Evolutionary conservation across 805 yeast genomes (phyloP).

Genomic region (Vanderwaltozyma tropicalis): DNA sequence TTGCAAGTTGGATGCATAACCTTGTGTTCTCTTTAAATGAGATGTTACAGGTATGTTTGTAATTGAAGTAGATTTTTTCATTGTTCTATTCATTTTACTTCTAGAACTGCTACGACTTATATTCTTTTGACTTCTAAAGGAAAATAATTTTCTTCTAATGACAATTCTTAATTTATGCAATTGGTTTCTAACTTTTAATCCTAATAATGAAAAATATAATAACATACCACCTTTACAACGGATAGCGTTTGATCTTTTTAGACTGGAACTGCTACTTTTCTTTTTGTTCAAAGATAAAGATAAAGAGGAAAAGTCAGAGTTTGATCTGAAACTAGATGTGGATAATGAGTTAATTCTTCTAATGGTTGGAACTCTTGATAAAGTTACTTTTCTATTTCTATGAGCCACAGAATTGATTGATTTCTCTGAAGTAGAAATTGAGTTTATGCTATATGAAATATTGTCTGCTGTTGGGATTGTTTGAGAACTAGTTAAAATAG

Average conservation of each 20-base stretch:
- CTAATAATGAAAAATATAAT: constrained; percentile 22
- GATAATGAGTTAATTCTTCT: constrained; percentile 7
- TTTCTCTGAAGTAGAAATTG: constrained; percentile 5
- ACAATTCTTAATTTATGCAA: constrained; percentile 22
- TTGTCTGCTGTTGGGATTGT: constrained; percentile 25
- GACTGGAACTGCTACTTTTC: constrained; percentile 2
- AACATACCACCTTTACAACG: constrained; percentile 32
- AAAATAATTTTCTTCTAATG: constrained; percentile 16
- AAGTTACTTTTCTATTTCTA: not conserved
- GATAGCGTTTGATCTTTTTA: constrained; percentile 27
- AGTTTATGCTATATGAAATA: constrained; percentile 20
- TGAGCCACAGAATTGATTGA: not conserved
- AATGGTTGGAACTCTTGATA: constrained; percentile 11
- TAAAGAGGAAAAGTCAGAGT: not conserved
- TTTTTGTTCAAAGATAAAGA: not conserved
- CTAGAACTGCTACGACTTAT: not conserved
- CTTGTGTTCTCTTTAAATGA: constrained; percentile 22
- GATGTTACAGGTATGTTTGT: constrained; percentile 15
- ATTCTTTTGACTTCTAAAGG: constrained; percentile 5
- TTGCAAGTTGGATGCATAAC: constrained; percentile 22
- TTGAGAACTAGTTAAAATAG: constrained; percentile 9
- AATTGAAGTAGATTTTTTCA: constrained; percentile 4
- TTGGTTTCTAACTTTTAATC: constrained; percentile 17
- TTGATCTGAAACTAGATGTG: constrained; percentile 2
- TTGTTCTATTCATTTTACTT: not conserved